A percentile compares a stretch with the other conserved stretches of the same genome.
These are phyloP conservation scores for Ananas comosus DNA, from an alignment of 176 grass and related monocot genomes.

Conservation along the genomic window DNA sequence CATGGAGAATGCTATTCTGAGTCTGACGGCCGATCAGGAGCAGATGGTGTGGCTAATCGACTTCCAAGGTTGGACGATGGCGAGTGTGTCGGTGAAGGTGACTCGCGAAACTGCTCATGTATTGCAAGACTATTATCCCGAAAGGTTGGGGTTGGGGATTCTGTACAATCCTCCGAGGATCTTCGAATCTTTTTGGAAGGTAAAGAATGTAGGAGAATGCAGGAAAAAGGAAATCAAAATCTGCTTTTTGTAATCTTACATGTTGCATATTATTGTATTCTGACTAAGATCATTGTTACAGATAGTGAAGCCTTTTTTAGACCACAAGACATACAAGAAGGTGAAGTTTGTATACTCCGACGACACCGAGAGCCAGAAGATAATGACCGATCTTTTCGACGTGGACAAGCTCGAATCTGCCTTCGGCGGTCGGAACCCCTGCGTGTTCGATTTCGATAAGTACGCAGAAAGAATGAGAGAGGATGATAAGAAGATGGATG, in stretches of 20 bases:
- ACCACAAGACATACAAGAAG: slow-evolving; percentile 66
- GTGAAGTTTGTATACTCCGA: slow-evolving; percentile 71
- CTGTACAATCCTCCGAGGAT: slow-evolving; percentile 81
- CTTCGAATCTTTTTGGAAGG: slow-evolving; percentile 85
- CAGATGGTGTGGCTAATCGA: slow-evolving; percentile 86
- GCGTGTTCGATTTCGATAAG: slow-evolving; percentile 46
- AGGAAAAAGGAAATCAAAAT: no score
- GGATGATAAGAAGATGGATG: slow-evolving; percentile 57
- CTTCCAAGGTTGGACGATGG: slow-evolving; percentile 59
- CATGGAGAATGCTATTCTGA: slow-evolving; percentile 69
- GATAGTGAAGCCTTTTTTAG: slow-evolving; percentile 74
- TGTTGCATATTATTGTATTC: neutral
- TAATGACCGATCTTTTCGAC: slow-evolving; percentile 67
- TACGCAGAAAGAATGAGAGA: slow-evolving; percentile 49
- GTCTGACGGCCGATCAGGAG: slow-evolving; percentile 43
- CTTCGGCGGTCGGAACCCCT: slow-evolving; percentile 46
- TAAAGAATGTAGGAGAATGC: neutral
- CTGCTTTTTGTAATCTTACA: no score
- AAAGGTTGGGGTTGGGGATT: slow-evolving; percentile 61
- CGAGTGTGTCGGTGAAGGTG: slow-evolving; percentile 49
- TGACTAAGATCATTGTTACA: slow-evolving; percentile 11
- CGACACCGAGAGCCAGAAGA: slow-evolving; percentile 65
- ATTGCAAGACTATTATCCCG: slow-evolving; percentile 74
- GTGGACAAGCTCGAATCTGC: slow-evolving; percentile 52
- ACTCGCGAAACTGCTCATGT: slow-evolving; percentile 56